These are phyloP conservation scores for Sugiyamaella novakii DNA, from an alignment of 1,139 yeast genomes.

Conservation along the genomic window DNA sequence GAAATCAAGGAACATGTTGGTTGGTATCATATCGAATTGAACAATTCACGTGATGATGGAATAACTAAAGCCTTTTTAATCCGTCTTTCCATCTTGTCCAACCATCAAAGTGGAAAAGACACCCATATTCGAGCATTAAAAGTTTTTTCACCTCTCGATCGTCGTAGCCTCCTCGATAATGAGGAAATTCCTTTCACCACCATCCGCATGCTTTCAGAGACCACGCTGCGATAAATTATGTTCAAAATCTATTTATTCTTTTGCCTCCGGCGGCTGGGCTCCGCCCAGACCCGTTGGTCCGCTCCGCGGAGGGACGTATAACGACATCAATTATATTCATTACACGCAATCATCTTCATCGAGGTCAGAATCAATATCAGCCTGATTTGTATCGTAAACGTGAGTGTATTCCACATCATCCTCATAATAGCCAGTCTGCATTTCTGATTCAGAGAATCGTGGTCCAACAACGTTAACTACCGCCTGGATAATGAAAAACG, in stretches of 20 bases:
- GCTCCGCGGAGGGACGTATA: conserved; percentile 1
- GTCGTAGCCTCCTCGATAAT: conserved; percentile 20
- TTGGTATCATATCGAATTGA: conserved; percentile 78
- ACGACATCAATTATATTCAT: background rate
- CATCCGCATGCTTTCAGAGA: conserved; percentile 40
- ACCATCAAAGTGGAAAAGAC: conserved; percentile 96
- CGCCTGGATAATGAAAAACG: conserved; percentile 5
- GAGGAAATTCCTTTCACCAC: conserved; percentile 40
- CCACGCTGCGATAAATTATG: conserved; percentile 37
- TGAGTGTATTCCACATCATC: conserved; percentile 9
- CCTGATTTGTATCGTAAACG: background rate
- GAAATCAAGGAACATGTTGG: conserved; percentile 76
- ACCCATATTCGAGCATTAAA: conserved; percentile 80
- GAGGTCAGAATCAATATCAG: background rate
- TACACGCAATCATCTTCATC: conserved; percentile 8
- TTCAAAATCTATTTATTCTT: background rate
- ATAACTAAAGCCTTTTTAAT: conserved; percentile 73
- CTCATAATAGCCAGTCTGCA: conserved; percentile 15
- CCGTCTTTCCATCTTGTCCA: conserved; percentile 68
- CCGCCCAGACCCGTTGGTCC: background rate
- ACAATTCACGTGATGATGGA: conserved; percentile 55
- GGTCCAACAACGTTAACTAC: conserved; percentile 2
- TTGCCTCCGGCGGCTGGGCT: background rate
- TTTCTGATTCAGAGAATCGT: conserved; percentile 7
- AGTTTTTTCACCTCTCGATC: conserved; percentile 47